Percentiles rank a stretch among this genome's conserved stretches.
These are phyloP conservation scores for Artemisia tridentata DNA, from an alignment of 129 eudicot genomes.

Conservation along the genomic window DNA sequence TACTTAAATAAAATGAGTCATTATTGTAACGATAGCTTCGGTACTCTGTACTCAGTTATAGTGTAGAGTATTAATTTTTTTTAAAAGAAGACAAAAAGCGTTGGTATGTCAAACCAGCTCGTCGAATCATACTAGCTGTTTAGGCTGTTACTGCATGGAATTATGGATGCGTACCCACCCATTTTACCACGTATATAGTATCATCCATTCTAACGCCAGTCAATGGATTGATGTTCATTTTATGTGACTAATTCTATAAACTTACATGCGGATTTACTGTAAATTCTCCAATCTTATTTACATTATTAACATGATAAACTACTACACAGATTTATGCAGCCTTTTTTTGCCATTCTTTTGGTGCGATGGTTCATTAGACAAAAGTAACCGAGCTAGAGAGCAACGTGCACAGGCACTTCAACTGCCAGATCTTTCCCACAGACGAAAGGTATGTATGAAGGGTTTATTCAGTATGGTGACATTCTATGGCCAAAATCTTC, in stretches of 20 bases:
- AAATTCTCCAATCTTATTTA: neutral
- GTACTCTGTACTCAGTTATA: neutral
- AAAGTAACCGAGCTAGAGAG: constrained; percentile 79
- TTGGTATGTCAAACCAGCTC: neutral
- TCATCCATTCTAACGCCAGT: neutral
- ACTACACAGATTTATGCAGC: constrained; percentile 84
- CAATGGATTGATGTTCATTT: neutral
- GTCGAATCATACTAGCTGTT: neutral
- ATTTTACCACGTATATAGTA: no score
- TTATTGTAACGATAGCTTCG: neutral
- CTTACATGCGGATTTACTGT: neutral
- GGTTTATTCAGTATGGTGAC: constrained; percentile 1
- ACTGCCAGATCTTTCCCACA: constrained; percentile 69
- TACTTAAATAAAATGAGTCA: no score
- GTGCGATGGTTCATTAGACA: constrained; percentile 77
- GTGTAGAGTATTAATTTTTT: neutral
- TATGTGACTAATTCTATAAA: constrained; percentile 4
- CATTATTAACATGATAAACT: constrained; percentile 4
- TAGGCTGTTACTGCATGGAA: no score
- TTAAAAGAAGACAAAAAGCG: neutral
- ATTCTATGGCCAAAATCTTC: neutral
- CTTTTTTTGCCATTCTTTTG: constrained; percentile 92
- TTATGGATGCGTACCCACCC: no score
- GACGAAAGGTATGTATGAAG: constrained; percentile 66
- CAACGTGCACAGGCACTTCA: constrained; percentile 65